Evolutionary conservation across 139 green algal genomes (phyloP), one percentile per base, ranked within the genome.

Genomic region (Volvox reticuliferus): DNA sequence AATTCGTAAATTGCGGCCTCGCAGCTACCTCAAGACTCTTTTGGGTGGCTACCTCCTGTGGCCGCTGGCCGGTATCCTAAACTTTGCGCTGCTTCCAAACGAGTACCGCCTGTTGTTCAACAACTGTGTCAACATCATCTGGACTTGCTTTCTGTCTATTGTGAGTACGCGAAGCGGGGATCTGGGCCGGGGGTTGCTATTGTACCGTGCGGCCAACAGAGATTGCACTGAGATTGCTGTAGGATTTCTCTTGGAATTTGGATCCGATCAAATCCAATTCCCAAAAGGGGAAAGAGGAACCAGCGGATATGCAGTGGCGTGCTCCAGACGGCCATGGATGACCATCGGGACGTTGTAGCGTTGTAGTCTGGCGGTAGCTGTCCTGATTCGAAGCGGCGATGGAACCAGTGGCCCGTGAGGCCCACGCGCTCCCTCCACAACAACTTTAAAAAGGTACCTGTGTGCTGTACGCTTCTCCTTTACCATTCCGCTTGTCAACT

Each of bases 51-150:
- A 96, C 80, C n/a, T 91, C 36, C 87, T 96, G 69, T 96, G 94
- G 94, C 94, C 94, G 3, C 92, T 79, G 2, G 94, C 94, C 17
- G 91, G 95, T 36, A 35, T 95, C 22, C 84, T 96, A 87, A 96
- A 96, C 92, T 96, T 96, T 69, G 91, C 89, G n/a, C 92, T 95
- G n/a, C 91, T 96, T 50, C 93, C 94, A 9, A 63, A 85, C 55
- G 71, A 93, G 65, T 92, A 95, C 87, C 93, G 94, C 37, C 90
- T 96, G 35, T 89, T 96, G 17, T 96, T 95, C 79, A 90, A 93
- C 73, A 96, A 96, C 79, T 75, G 71, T 22, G 78, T 95, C 73
- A 87, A 93, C 79, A 89, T 91, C 73, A 18, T 90, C 20, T 91
- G 87, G 87, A 91, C 87, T 1, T 91, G 87, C 87, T 91, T 91